phyloP scores from a whole-genome alignment of 2,329 filamentous ascomycete genomes.

The Penicillium paneum region DNA sequence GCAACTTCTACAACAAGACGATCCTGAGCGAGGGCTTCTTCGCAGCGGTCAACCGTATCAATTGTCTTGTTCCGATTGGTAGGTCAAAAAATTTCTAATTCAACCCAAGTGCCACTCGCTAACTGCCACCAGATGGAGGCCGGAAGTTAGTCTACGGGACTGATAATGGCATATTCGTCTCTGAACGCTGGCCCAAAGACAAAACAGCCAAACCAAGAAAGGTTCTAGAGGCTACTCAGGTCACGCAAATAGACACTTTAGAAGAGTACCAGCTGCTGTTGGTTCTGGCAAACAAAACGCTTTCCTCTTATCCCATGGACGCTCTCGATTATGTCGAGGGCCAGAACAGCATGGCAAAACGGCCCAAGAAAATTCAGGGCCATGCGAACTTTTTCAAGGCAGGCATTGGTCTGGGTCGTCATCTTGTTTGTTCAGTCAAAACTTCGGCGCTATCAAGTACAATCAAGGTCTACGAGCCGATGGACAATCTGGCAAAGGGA shows the following conservation, averaged over 20 bases:
- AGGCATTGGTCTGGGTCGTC: conserved; percentile 88
- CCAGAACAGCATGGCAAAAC: conserved; percentile 69
- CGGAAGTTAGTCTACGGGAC: conserved; percentile 93
- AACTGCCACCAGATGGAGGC: conserved; percentile 67
- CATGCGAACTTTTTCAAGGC: conserved; percentile 99
- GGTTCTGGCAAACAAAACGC: conserved; percentile 87
- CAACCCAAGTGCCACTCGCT: conserved; percentile 7
- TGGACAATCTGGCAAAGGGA: conserved; percentile 86
- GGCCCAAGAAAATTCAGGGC: conserved; percentile 92
- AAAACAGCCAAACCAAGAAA: conserved; percentile 68
- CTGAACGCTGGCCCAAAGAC: conserved; percentile 86
- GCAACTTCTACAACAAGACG: conserved; percentile 67
- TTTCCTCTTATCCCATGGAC: conserved; percentile 83
- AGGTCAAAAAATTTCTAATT: conserved; percentile 35
- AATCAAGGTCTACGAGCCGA: conserved; percentile 98
- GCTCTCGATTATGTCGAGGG: conserved; percentile 79
- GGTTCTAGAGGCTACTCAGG: conserved; percentile 79
- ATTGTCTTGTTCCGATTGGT: conserved; percentile 91
- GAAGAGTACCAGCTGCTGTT: conserved; percentile 92
- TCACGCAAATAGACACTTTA: conserved; percentile 92
- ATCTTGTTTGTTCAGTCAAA: conserved; percentile 95
- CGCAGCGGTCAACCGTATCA: conserved; percentile 82
- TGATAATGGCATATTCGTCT: conserved; percentile 88
- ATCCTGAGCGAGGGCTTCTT: conserved; percentile 84
- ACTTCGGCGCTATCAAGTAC: conserved; percentile 89